Base-by-base conservation (phyloP, 768 basidiomycete species). In the Lactifluus rugatus region DNA sequence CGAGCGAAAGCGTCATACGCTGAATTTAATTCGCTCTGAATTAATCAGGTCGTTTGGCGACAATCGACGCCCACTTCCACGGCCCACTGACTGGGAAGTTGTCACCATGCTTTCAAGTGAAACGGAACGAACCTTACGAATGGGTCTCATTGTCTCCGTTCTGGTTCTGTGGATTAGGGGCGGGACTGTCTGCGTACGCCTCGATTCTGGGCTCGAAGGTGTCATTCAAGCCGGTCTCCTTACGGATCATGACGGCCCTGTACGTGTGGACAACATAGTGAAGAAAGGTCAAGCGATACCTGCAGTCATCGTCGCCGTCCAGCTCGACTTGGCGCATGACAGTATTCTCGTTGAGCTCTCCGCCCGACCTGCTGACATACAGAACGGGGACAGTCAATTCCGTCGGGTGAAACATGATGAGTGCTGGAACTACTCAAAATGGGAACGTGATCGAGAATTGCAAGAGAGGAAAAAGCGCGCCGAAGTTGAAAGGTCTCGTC, bases 81-180 rank as follows among this genome's bases (percentile, higher is more conserved):
- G 77, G 16, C 87, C 93, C 6, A 70, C 71, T 11, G 74, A 82
- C 9, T 87, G 85, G 86, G 89, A 96, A 56, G 81, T 95, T 26
- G 73, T 97, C 65, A 92, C 89, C 2, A 97, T 96, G 94, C 81
- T 98, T 51, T 93, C 91, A 39, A 93, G 94, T 28, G 96, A 98
- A 75, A 93, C 93, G 5, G 70, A 73, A 41, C 75, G 80, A 42
- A 94, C 92, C 2, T 76, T 99, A 57, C 78, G 79, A 56, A 73
- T 80, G 34, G 93, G 93, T 44, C 77, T 92, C 52, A 86, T 94
- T 64, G 81, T 99, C 54, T 88, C 89, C 11, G 87, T 83, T 48
- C 76, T 81, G 13, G 80, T 89, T 25, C 67, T 78, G 39, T 82
- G 89, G 31, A 74, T 80, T 32, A 76, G 78, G 62, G 70, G 69